These are phyloP conservation scores for Hemileccinum impolitum DNA, from an alignment of 768 basidiomycete species.

Conservation along the genomic window DNA sequence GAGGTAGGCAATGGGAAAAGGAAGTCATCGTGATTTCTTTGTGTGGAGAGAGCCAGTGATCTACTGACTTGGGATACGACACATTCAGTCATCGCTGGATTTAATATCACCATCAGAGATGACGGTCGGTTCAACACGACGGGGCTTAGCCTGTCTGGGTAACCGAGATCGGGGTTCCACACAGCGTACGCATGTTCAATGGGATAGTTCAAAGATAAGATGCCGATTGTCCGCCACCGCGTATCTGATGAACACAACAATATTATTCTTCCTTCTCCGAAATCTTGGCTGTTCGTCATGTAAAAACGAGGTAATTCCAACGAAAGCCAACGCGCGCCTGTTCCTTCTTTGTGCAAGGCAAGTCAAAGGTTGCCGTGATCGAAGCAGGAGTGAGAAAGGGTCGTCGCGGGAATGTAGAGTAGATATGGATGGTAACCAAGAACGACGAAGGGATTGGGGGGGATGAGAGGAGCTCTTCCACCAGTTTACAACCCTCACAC, in stretches of 20 bases:
- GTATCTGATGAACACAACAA: constrained; percentile 43
- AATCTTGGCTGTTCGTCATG: constrained; percentile 60
- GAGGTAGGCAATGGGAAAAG: constrained; percentile 6
- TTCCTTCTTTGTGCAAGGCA: constrained; percentile 66
- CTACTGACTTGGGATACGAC: constrained; percentile 24
- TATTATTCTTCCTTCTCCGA: constrained; percentile 58
- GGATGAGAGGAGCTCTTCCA: constrained; percentile 15
- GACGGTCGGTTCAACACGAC: constrained; percentile 33
- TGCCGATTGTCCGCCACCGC: constrained; percentile 59
- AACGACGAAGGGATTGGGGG: constrained; percentile 17
- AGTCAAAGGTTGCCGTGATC: constrained; percentile 67
- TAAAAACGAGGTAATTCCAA: constrained; percentile 55
- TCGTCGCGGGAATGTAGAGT: constrained; percentile 9
- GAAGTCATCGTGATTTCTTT: constrained; percentile 14
- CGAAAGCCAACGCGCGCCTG: constrained; percentile 76
- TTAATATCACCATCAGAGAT: constrained; percentile 28
- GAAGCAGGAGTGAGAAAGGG: constrained; percentile 30
- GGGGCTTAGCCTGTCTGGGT: constrained; percentile 27
- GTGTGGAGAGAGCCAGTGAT: constrained; percentile 20
- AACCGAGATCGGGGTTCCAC: constrained; percentile 29
- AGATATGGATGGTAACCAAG: constrained; percentile 23
- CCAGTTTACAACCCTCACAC: constrained; percentile 27
- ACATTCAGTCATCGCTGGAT: constrained; percentile 25
- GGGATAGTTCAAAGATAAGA: constrained; percentile 65
- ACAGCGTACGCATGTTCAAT: constrained; percentile 35